Evolutionary conservation across 345 rosid species (phyloP).

Genomic region (Camelina sativa): DNA sequence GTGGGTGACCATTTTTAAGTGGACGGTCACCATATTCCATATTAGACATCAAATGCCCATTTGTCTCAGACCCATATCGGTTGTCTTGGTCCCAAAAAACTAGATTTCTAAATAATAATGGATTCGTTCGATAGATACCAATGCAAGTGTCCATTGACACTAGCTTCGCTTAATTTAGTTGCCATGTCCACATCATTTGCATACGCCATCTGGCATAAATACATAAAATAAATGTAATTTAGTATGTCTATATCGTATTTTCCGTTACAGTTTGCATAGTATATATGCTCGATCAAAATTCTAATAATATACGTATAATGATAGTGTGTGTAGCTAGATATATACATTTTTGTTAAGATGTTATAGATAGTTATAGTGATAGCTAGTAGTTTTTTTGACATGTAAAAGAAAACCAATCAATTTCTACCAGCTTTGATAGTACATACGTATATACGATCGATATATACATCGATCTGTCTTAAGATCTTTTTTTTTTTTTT

Average conservation of each 20-base stretch:
- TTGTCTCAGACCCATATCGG: slow-evolving; percentile 26
- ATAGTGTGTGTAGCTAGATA: background rate
- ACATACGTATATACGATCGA: too few species aligned
- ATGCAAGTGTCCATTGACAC: slow-evolving; percentile 32
- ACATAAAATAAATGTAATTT: background rate
- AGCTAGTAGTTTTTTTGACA: too few species aligned
- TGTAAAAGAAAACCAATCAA: too few species aligned
- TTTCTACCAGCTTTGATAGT: too few species aligned
- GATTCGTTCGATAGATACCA: slow-evolving; percentile 16
- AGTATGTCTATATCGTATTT: background rate
- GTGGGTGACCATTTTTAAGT: background rate
- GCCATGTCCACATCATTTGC: slow-evolving; percentile 16
- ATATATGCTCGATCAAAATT: background rate
- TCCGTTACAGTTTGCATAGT: background rate
- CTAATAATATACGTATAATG: background rate
- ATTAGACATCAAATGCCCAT: slow-evolving; percentile 20
- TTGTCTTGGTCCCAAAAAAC: slow-evolving; percentile 31
- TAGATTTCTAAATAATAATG: slow-evolving; percentile 30
- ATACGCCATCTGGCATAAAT: slow-evolving; percentile 22
- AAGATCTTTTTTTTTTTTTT: background rate
- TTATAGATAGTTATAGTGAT: too few species aligned
- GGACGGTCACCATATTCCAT: background rate
- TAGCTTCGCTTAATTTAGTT: slow-evolving; percentile 37
- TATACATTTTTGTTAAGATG: background rate
- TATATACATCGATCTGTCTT: background rate